These are phyloP conservation scores for Coniosporium tulheliwenetii DNA, from an alignment of 2,329 filamentous ascomycete genomes.

Conservation along the genomic window DNA sequence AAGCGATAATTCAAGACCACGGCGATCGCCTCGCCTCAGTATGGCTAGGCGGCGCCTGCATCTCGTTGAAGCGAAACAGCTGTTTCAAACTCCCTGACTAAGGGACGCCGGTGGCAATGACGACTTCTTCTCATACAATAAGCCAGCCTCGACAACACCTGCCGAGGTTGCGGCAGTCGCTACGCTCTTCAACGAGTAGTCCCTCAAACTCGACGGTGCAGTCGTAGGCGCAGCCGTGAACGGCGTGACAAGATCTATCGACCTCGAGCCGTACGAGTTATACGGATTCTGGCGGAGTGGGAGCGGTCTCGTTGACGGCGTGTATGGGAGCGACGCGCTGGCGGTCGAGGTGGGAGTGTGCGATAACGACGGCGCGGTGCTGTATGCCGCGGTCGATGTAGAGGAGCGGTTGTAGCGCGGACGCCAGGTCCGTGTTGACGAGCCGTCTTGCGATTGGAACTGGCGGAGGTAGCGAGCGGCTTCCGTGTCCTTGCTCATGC, in stretches of 20 bases:
- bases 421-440: constrained; percentile 12
- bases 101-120: constrained; percentile 1
- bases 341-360: constrained; percentile 29
- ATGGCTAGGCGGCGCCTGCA: constrained; percentile 9
- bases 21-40: too few relatives aligned
- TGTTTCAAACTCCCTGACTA: constrained; percentile 14
- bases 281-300: constrained; percentile 23
- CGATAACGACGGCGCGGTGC: neutral
- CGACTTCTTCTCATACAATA: constrained; percentile 11
- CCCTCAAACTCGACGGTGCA: constrained; percentile 12
- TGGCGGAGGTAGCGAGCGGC: constrained; percentile 25
- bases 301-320: constrained; percentile 17
- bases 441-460: constrained; percentile 17
- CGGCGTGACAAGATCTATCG: constrained; percentile 28
- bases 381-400: constrained; percentile 4
- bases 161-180: constrained; percentile 8
- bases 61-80: constrained; percentile 17
- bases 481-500: constrained; percentile 16
- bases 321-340: constrained; percentile 27
- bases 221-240: constrained; percentile 12
- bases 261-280: constrained; percentile 22
- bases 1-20: too few relatives aligned
- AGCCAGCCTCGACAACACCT: constrained; percentile 10
- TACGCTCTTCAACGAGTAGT: constrained; percentile 15
- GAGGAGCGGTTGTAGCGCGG: constrained; percentile 19